Conservation (phyloP, 805 yeast species). For the Yamadazyma insecticola region DNA sequence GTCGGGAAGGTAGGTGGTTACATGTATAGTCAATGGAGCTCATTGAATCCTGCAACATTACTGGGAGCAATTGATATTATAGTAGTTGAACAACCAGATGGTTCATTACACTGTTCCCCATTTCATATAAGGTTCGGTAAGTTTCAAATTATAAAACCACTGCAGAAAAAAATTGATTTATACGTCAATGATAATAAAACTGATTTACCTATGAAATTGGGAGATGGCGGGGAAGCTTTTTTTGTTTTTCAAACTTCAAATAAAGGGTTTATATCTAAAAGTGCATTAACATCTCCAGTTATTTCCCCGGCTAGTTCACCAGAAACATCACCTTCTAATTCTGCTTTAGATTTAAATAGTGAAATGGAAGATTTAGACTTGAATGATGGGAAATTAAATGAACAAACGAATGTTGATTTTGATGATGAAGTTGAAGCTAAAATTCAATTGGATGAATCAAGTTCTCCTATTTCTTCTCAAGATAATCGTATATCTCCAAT, state of each 20-base stretch:
- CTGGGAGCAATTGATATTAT: constrained; percentile 97
- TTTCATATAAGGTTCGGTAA: constrained; percentile 96
- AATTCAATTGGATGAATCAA: constrained; percentile 17
- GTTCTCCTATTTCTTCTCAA: constrained; percentile 10
- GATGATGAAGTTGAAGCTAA: constrained; percentile 27
- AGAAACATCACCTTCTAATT: constrained; percentile 26
- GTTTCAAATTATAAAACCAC: constrained; percentile 86
- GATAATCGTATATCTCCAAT: constrained; percentile 16
- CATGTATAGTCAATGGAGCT: constrained; percentile 95
- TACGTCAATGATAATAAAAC: constrained; percentile 78
- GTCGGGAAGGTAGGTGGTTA: constrained; percentile 94
- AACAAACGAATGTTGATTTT: background rate
- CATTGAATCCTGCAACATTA: constrained; percentile 92
- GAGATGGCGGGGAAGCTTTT: constrained; percentile 97
- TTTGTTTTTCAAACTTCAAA: constrained; percentile 86
- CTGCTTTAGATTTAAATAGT: constrained; percentile 16
- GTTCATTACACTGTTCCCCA: constrained; percentile 83
- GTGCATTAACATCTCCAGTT: constrained; percentile 83
- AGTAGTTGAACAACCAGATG: constrained; percentile 85
- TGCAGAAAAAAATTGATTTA: constrained; percentile 90
- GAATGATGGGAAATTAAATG: constrained; percentile 10
- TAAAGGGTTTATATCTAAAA: constrained; percentile 62
- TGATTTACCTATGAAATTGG: constrained; percentile 89
- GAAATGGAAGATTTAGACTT: constrained; percentile 36
- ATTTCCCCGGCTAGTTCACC: constrained; percentile 67